These are phyloP conservation scores for Mediolabrus comicus DNA, from an alignment of 108 stramenopile genomes.

Conservation along the genomic window DNA sequence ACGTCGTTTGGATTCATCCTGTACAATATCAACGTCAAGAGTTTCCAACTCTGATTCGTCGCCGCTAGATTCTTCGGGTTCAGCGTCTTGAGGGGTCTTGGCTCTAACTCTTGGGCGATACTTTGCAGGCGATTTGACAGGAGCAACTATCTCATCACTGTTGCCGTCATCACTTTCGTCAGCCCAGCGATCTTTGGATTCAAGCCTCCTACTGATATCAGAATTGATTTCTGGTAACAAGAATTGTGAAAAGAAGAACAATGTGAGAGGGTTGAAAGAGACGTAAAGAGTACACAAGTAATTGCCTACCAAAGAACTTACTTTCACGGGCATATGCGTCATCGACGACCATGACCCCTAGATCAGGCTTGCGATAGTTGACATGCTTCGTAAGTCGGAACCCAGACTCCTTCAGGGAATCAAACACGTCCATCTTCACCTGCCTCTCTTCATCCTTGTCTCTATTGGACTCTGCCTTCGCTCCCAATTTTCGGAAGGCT, in stretches of 20 bases:
- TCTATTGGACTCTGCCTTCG: not conserved
- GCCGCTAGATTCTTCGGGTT: not conserved
- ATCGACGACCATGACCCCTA: not conserved
- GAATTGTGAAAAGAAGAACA: not conserved
- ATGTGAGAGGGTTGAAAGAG: not conserved
- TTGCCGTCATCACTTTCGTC: not conserved
- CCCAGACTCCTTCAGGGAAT: not conserved
- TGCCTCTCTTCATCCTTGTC: not conserved
- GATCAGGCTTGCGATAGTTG: not conserved
- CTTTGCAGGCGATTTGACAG: not conserved
- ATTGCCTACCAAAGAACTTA: not conserved
- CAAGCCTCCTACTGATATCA: not conserved
- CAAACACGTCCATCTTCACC: not conserved
- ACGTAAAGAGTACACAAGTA: not conserved
- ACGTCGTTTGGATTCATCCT: not conserved
- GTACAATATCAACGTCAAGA: not conserved
- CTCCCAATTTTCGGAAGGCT: not conserved
- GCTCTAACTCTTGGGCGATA: not conserved
- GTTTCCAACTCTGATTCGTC: not conserved
- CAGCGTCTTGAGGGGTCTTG: not conserved
- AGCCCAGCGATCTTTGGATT: not conserved
- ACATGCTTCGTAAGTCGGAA: not conserved
- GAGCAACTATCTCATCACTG: not conserved
- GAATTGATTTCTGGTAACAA: not conserved
- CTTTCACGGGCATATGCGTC: not conserved